Conservation (phyloP, 306 rosid genomes). For the Trifolium repens region DNA sequence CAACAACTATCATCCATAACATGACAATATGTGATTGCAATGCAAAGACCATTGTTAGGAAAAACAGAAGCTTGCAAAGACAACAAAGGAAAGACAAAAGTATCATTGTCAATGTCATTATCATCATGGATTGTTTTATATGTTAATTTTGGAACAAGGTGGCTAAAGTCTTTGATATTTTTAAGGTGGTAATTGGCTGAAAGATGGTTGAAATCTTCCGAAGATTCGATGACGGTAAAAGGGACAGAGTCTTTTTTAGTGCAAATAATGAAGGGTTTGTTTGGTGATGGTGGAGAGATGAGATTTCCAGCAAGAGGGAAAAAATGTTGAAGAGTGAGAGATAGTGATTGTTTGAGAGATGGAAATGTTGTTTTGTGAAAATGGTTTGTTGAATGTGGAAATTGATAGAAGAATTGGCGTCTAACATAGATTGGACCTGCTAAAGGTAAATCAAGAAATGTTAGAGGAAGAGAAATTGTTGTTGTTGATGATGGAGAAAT, state of each 20-base stretch:
- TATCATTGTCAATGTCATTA: background rate
- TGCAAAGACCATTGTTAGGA: conserved; percentile 44
- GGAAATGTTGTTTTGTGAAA: conserved; percentile 46
- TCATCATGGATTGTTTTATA: background rate
- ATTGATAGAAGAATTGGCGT: conserved; percentile 59
- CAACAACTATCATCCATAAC: conserved; percentile 44
- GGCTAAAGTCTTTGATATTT: conserved; percentile 12
- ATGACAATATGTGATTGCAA: conserved; percentile 54
- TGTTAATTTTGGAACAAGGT: conserved; percentile 40
- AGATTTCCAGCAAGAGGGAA: conserved; percentile 49
- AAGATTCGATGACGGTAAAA: conserved; percentile 23
- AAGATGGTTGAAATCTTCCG: conserved; percentile 26
- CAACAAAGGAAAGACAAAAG: conserved; percentile 35
- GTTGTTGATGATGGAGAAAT: conserved; percentile 21
- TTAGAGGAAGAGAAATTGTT: conserved; percentile 43
- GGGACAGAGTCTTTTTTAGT: background rate
- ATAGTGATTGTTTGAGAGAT: conserved; percentile 55
- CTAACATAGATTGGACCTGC: conserved; percentile 45
- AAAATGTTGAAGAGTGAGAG: conserved; percentile 42
- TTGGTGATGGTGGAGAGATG: conserved; percentile 43
- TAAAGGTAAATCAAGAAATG: conserved; percentile 59
- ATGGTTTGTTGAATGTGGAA: conserved; percentile 37
- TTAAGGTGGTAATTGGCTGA: conserved; percentile 36
- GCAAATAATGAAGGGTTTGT: conserved; percentile 43
- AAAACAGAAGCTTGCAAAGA: conserved; percentile 43